A percentile compares a stretch with the other conserved stretches of the same genome.
Evolutionary conservation across 176 grass and related monocot genomes (phyloP).

Genomic region (Avena sativa): DNA sequence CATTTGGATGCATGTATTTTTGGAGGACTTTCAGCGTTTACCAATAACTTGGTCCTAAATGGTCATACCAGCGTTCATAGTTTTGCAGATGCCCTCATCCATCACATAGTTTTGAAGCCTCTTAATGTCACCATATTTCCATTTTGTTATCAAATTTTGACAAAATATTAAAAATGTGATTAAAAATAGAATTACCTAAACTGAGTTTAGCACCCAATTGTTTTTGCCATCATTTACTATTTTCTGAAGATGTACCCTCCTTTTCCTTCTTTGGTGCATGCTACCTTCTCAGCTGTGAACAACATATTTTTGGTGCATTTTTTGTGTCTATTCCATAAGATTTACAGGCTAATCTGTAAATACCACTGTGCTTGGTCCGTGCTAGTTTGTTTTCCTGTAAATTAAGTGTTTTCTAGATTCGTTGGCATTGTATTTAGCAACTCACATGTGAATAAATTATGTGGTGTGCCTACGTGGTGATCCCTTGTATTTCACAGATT

Average conservation of each 20-base stretch:
- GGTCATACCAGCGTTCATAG: conserved; percentile 11
- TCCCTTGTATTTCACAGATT: conserved; percentile 43
- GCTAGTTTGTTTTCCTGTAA: conserved; percentile 6
- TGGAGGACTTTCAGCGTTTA: background rate
- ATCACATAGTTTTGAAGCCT: background rate
- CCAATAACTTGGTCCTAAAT: conserved; percentile 11
- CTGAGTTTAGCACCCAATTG: background rate
- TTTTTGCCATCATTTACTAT: background rate
- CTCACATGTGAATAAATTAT: conserved; percentile 23
- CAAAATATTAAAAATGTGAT: background rate
- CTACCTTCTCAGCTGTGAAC: conserved; percentile 13
- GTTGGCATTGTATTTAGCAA: conserved; percentile 13
- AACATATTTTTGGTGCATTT: conserved; percentile 18
- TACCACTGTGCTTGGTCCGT: background rate
- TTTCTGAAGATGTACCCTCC: background rate
- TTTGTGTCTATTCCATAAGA: background rate
- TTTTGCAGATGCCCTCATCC: background rate
- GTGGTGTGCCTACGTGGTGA: background rate
- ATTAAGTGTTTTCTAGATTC: background rate
- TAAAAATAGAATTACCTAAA: conserved; percentile 1
- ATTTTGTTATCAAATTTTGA: background rate
- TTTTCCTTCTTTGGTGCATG: background rate
- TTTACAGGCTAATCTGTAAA: background rate
- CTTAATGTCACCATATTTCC: background rate
- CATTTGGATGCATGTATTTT: conserved; percentile 22